phyloP scores from a whole-genome alignment of 202 grass and related monocot species.

The Schoenoplectus tabernaemontani region DNA sequence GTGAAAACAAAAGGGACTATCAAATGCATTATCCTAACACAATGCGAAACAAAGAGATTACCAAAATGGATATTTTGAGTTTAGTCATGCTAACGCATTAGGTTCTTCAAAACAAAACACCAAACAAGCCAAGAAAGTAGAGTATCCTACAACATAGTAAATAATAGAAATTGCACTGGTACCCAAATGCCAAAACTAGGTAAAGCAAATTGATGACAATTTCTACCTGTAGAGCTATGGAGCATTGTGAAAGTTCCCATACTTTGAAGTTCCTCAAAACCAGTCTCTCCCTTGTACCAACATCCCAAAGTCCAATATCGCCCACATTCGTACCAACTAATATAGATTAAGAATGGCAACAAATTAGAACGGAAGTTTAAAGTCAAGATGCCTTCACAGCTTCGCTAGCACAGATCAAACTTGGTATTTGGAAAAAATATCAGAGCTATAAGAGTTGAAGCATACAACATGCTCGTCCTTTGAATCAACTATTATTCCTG shows the following conservation, averaged over 20 bases:
- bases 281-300: conserved; percentile 71
- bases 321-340: conserved; percentile 95
- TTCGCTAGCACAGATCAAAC: not conserved
- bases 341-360: conserved; percentile 24
- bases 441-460: not conserved
- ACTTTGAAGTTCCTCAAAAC: conserved; percentile 73
- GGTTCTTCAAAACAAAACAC: not conserved
- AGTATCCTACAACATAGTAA: not conserved
- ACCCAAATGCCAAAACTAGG: not conserved
- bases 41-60: too few species aligned
- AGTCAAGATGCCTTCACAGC: conserved; percentile 7
- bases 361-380: conserved; percentile 1
- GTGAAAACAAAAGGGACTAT: not conserved
- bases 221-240: conserved; percentile 64
- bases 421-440: not conserved
- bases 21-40: too few species aligned
- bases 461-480: not conserved
- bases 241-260: conserved; percentile 71
- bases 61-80: too few species aligned
- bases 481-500: not conserved
- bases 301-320: conserved; percentile 94
- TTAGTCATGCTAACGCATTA: not conserved
- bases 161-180: not conserved
- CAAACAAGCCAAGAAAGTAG: not conserved
- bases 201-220: too few species aligned